Percentiles rank a stretch among this genome's conserved stretches.
These are phyloP conservation scores for Botrytis pseudocinerea DNA, from an alignment of 2,329 filamentous ascomycete species.

Conservation along the genomic window DNA sequence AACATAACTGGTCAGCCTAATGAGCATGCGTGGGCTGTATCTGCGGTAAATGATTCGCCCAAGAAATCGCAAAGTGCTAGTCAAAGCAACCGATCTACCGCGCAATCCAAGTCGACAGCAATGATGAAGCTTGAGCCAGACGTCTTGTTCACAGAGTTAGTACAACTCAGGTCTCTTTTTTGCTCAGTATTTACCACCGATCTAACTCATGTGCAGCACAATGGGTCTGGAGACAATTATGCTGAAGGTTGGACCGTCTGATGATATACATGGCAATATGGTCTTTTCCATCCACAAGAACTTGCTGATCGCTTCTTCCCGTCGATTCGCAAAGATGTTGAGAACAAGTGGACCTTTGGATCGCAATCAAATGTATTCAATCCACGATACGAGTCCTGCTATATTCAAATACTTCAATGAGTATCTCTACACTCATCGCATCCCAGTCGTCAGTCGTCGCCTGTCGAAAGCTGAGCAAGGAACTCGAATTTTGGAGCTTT, in stretches of 20 bases:
- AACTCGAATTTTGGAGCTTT: slow-evolving; percentile 24
- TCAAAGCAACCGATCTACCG: not conserved
- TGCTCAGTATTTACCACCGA: not conserved
- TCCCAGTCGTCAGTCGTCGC: slow-evolving; percentile 23
- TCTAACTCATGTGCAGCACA: not conserved
- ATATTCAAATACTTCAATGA: slow-evolving; percentile 32
- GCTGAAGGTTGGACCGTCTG: not conserved
- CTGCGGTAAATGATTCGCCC: too few relatives aligned
- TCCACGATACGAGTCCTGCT: slow-evolving; percentile 12
- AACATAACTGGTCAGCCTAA: not conserved
- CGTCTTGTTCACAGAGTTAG: slow-evolving; percentile 15
- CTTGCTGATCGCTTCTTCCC: not conserved
- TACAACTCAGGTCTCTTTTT: not conserved
- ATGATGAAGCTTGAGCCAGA: slow-evolving; percentile 8
- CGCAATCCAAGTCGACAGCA: not conserved
- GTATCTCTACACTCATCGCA: slow-evolving; percentile 27
- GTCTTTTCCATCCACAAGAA: slow-evolving; percentile 18
- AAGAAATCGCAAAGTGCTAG: not conserved
- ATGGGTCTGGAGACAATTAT: slow-evolving; percentile 17
- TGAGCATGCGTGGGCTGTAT: not conserved
- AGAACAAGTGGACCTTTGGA: not conserved
- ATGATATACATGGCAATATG: not conserved
- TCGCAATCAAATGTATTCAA: not conserved
- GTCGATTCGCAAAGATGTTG: slow-evolving; percentile 11
- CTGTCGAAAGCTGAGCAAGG: slow-evolving; percentile 10